Evolutionary conservation across 371 early-diverging fungal species (phyloP), one percentile per base, ranked within the genome.

Genomic region (Circinella umbellata): DNA sequence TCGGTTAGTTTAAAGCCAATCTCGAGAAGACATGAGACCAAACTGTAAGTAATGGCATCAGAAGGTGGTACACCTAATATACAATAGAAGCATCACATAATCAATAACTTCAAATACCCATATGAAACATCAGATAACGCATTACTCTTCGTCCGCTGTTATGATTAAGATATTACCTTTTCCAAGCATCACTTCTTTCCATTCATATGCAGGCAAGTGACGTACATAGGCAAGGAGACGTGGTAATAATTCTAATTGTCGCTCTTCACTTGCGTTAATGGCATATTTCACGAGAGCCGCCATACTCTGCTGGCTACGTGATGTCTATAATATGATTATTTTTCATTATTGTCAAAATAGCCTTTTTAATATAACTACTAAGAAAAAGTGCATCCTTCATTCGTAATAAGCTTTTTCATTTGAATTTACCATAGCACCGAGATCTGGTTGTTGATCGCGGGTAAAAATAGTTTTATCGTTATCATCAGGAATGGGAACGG

Each of bases 1-100:
- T 80, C 67, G 8, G 80, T 63, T 9, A 69, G 55, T 67, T 81
- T 84, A 74, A 61, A 74, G 4, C 82, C 84, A 54, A 88, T 85
- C 63, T 79, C 80, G 51, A 91, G 77, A 37, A 91, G 79, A 46
- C 87, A 77, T 1, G 70, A 68, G 6, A 80, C 75, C 27, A 88
- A 72, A 34, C 70, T 73, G 54, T 75, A 77, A 17, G 83, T 69
- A 46, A 86, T 73, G 59, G 80, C 77, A 66, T 85, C 87, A 2
- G 79, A 66, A 10, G 81, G 76, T 49, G 69, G 59, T 55, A 74
- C 48, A 42, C 73, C 60, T 78, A 62, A 42, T 27, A 27, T 27
- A 27, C 27, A 27, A 27, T 27, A 27, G 27, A 27, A 27, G 2
- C 1, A 27, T 27, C 27, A 27, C 27, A 27, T 27, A 27, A 2